Evolutionary conservation across 441 rosid species (phyloP).

Genomic region (Aquilaria agallochum): DNA sequence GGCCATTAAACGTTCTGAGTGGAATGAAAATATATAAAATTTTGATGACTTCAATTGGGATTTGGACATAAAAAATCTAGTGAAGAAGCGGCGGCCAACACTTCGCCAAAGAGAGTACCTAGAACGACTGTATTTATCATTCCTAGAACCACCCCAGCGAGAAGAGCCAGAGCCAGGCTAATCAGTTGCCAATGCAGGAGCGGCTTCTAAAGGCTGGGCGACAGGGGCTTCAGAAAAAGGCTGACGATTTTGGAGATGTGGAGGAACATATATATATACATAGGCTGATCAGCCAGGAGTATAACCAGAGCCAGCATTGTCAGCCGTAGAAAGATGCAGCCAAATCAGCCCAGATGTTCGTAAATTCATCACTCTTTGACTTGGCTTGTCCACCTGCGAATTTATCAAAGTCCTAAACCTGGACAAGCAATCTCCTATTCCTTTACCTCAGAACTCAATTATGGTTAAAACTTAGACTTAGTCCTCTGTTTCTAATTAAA

Average conservation of each 20-base stretch:
- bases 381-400: slow-evolving; percentile 1
- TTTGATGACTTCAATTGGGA: no score
- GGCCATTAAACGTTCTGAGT: no score
- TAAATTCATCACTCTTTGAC: no score
- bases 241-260: slow-evolving; percentile 28
- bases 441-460: no score
- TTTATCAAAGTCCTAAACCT: slow-evolving; percentile 9
- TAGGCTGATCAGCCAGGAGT: slow-evolving; percentile 22
- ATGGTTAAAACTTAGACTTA: no score
- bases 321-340: slow-evolving; percentile 15
- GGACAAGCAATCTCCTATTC: background rate
- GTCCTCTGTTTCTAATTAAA: no score
- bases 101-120: background rate
- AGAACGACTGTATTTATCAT: slow-evolving; percentile 21
- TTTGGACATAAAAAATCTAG: no score
- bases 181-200: slow-evolving; percentile 19
- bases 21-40: no score
- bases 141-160: slow-evolving; percentile 22
- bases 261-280: slow-evolving; percentile 17
- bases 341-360: slow-evolving; percentile 35
- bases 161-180: slow-evolving; percentile 20
- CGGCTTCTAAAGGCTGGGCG: no score
- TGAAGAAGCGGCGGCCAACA: no score
- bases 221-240: slow-evolving; percentile 21
- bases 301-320: slow-evolving; percentile 23